Evolutionary conservation across 805 yeast genomes (phyloP).

Genomic region (Grigorovia transvaalensis): DNA sequence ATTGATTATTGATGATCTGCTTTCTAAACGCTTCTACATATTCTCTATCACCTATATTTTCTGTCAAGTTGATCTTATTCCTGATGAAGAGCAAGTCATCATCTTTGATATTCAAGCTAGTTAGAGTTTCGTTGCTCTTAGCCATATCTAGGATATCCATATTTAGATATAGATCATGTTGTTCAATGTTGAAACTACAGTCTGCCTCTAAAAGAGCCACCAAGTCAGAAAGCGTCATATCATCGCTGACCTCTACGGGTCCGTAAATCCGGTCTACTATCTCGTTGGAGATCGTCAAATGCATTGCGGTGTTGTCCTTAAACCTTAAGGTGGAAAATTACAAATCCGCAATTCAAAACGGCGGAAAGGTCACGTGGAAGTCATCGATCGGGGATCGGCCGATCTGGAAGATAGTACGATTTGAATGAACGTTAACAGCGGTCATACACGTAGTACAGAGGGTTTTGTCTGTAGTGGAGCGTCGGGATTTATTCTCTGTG

Average conservation of each 20-base stretch:
- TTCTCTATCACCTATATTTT: slow-evolving; percentile 11
- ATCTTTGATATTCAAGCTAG: slow-evolving; percentile 39
- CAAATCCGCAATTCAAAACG: too few species aligned
- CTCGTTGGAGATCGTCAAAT: slow-evolving; percentile 41
- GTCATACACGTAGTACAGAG: too few species aligned
- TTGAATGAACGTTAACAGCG: too few species aligned
- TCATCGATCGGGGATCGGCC: too few species aligned
- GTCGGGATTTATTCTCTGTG: too few species aligned
- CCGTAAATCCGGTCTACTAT: slow-evolving; percentile 38
- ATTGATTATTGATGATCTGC: slow-evolving; percentile 36
- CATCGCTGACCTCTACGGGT: slow-evolving; percentile 52
- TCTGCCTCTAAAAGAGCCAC: slow-evolving; percentile 67
- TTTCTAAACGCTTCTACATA: slow-evolving; percentile 41
- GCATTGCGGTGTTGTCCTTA: slow-evolving; percentile 29
- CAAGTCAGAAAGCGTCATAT: slow-evolving; percentile 56
- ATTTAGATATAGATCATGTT: slow-evolving; percentile 42
- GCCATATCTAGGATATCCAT: slow-evolving; percentile 30
- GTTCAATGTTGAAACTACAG: slow-evolving; percentile 38
- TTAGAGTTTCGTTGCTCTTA: slow-evolving; percentile 30
- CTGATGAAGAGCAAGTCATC: slow-evolving; percentile 46
- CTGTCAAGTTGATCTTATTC: slow-evolving; percentile 14
- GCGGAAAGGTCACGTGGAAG: too few species aligned
- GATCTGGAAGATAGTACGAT: too few species aligned
- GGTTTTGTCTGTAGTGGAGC: too few species aligned
- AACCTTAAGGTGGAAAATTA: not conserved